A percentile compares a stretch with the other conserved stretches of the same genome.
Evolutionary conservation across 164 flowering plant genomes (phyloP).

Genomic region (Chimonanthus salicifolius): DNA sequence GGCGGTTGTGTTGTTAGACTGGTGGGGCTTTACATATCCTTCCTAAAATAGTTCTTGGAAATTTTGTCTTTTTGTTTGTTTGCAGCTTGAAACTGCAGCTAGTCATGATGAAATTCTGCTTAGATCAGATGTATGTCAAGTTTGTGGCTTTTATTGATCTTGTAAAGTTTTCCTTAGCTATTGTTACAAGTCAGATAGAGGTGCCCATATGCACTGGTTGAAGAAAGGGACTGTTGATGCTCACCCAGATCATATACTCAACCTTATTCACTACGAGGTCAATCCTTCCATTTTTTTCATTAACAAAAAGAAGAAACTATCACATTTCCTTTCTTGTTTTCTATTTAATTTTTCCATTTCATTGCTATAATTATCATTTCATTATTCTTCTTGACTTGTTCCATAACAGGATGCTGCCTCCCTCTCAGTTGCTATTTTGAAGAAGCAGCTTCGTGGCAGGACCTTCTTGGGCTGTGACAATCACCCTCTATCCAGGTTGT

Average conservation of each 20-base stretch:
- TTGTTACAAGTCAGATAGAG: constrained; percentile 63
- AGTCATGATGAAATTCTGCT: background rate
- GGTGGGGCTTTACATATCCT: constrained; percentile 99
- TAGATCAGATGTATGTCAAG: constrained; percentile 1
- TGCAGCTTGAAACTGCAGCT: background rate
- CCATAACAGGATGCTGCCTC: constrained; percentile 87
- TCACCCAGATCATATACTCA: constrained; percentile 89
- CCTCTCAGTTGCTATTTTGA: constrained; percentile 65
- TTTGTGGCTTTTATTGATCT: too few species aligned
- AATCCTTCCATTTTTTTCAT: background rate
- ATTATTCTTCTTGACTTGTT: background rate
- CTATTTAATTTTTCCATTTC: background rate
- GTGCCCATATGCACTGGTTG: constrained; percentile 82
- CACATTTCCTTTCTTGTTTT: too few species aligned
- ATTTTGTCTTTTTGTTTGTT: too few species aligned
- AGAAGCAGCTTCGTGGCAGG: constrained; percentile 53
- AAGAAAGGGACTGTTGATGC: constrained; percentile 64
- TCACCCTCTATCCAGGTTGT: constrained; percentile 86
- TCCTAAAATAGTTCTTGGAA: background rate
- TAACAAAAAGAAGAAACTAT: background rate
- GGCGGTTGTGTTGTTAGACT: constrained; percentile 86
- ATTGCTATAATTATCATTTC: background rate
- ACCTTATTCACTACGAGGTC: constrained; percentile 97
- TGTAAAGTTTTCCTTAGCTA: constrained; percentile 31
- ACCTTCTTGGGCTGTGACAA: constrained; percentile 91